Conservation (phyloP, 192 early-diverging fungal species). For the Phlyctochytrium bullatum region DNA sequence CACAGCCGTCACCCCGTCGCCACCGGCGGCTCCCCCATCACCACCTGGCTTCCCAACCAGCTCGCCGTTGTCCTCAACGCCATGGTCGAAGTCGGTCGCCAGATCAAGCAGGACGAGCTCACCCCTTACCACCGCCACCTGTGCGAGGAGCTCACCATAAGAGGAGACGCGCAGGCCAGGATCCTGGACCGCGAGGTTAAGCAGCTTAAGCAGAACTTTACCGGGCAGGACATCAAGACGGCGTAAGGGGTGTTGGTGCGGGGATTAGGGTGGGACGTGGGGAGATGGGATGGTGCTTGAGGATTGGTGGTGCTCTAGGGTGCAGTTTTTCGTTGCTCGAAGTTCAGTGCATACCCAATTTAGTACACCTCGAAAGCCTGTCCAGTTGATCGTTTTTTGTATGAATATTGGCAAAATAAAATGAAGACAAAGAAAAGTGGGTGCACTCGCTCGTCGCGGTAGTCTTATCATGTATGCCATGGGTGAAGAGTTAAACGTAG, state of each 20-base stretch:
- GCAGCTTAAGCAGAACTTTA: constrained; percentile 42
- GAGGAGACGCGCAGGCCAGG: constrained; percentile 61
- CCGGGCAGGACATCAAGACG: background rate
- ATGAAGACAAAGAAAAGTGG: too few relatives aligned
- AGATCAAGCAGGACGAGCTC: constrained; percentile 57
- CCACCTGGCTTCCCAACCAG: constrained; percentile 71
- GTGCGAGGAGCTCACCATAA: constrained; percentile 56
- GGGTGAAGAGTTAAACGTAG: too few relatives aligned
- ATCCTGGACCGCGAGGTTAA: constrained; percentile 67
- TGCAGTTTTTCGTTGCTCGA: background rate
- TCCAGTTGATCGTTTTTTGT: too few relatives aligned
- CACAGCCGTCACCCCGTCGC: constrained; percentile 71
- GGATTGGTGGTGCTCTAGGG: background rate
- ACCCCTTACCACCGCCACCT: constrained; percentile 55
- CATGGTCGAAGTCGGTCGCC: constrained; percentile 46
- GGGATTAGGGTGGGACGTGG: background rate
- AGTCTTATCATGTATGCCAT: too few relatives aligned
- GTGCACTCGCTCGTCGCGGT: too few relatives aligned
- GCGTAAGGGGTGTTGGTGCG: background rate
- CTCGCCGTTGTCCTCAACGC: constrained; percentile 56
- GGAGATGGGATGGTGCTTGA: too few relatives aligned
- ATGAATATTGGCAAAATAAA: too few relatives aligned
- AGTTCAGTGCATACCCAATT: too few relatives aligned
- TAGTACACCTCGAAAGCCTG: too few relatives aligned
- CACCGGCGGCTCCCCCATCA: constrained; percentile 69